These are phyloP conservation scores for Aquilaria yunnanensis DNA, from an alignment of 345 rosid genomes.

Conservation along the genomic window DNA sequence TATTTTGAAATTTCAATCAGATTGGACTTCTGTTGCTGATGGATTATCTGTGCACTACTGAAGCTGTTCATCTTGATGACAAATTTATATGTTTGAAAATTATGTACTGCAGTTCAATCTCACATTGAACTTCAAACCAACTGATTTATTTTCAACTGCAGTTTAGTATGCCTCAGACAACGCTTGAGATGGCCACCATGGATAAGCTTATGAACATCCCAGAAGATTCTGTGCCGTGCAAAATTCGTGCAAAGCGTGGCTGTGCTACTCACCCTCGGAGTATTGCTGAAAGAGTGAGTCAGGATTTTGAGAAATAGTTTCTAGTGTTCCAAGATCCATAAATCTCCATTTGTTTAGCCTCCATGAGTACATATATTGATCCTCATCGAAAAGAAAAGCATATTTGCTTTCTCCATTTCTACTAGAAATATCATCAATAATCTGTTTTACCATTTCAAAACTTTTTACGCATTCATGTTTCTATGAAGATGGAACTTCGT, in stretches of 20 bases:
- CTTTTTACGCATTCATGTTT: too few species aligned
- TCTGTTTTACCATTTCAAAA: too few species aligned
- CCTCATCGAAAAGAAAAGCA: too few species aligned
- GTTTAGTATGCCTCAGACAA: conserved; percentile 81
- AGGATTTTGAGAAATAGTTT: background rate
- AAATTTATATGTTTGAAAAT: too few species aligned
- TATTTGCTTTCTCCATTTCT: too few species aligned
- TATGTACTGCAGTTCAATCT: too few species aligned
- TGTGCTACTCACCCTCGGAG: conserved; percentile 90
- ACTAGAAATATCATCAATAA: background rate
- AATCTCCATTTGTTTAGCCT: background rate
- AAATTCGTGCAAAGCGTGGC: conserved; percentile 86
- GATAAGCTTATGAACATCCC: conserved; percentile 67
- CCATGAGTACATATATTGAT: too few species aligned
- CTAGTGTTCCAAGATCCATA: background rate
- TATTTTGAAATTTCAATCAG: too few species aligned
- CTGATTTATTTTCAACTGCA: conserved; percentile 22
- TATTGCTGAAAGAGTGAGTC: conserved; percentile 85
- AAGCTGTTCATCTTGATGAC: too few species aligned
- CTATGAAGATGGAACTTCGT: too few species aligned
- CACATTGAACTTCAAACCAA: background rate
- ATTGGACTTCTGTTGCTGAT: too few species aligned
- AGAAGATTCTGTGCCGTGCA: conserved; percentile 83
- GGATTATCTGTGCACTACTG: conserved; percentile 10
- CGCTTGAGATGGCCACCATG: conserved; percentile 69